Base-by-base conservation (phyloP, 2,329 filamentous ascomycete genomes). In the Exophiala sp. region DNA sequence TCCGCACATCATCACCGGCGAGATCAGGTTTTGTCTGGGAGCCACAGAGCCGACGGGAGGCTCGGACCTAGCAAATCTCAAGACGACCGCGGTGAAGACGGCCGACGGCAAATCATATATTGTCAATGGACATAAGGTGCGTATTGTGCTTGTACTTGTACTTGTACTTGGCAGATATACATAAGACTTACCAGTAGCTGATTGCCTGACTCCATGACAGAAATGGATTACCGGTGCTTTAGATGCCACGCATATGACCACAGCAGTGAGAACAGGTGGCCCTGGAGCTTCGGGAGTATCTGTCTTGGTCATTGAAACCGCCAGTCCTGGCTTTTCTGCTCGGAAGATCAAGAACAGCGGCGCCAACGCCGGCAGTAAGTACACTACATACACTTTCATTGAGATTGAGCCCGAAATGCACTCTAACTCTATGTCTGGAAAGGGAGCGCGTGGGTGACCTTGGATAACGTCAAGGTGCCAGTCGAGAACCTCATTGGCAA, bases 171-270 rank as follows among this genome's bases (percentile, higher is more conserved):
- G n/a, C 13, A 35, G n/a, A 7, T 27, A 5, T 10, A 27, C 24
- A 27, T 6, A 10, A 10, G 6, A 27, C 5, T 10, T 27, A 27
- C 24, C 24, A 6, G 24, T 27, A 6, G 10, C 24, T 27, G 5
- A 27, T 27, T 10, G 24, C 10, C n/a, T n/a, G n/a, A n/a, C 10
- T 6, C 24, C 24, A 27, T 10, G 6, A 27, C 10, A 98, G 80
- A 97, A 97, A 91, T 98, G 93, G 93, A 98, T 98, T 71, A 97
- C 93, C 57, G 98, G 98, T 77, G 82, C 82, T 53, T 84, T 96
- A 73, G 98, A 95, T 73, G 90, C 97, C 64, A 91, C 97, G 51
- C 98, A 97, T 65, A 91, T 91, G 65, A 97, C 95, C 72, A 75
- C 97, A 23, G 85, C 95, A 66, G 89, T 85, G 0, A 83, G 80